Conservation (phyloP, 768 basidiomycete species). For the Auricularia auricula-judae region DNA sequence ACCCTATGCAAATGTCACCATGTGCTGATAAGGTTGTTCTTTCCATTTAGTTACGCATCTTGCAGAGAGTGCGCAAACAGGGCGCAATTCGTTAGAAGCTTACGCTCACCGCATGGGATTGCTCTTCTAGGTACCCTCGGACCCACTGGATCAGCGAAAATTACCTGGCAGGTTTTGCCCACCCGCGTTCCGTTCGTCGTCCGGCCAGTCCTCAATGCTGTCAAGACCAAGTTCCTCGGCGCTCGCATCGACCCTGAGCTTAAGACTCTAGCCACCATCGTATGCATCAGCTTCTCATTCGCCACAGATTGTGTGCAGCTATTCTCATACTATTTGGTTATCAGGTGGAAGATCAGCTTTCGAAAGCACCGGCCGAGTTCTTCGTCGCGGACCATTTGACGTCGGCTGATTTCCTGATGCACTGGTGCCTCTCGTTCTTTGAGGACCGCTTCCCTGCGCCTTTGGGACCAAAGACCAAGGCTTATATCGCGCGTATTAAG, state of each 20-base stretch:
- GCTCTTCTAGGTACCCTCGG: constrained; percentile 1
- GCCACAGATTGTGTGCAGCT: background rate
- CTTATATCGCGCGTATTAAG: constrained; percentile 29
- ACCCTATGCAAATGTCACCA: background rate
- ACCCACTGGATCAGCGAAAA: background rate
- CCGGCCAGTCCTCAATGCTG: constrained; percentile 9
- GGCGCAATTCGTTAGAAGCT: constrained; percentile 8
- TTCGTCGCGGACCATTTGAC: constrained; percentile 30
- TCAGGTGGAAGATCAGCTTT: constrained; percentile 30
- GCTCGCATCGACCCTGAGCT: constrained; percentile 17
- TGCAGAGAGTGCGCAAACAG: constrained; percentile 12
- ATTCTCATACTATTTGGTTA: background rate
- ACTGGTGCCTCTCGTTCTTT: constrained; percentile 26
- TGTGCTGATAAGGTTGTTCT: background rate
- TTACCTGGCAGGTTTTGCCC: background rate
- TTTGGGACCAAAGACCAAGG: constrained; percentile 24
- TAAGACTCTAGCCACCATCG: constrained; percentile 16
- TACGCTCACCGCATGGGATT: constrained; percentile 10
- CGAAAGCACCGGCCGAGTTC: constrained; percentile 18
- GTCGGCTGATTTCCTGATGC: constrained; percentile 35
- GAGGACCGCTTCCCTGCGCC: constrained; percentile 6
- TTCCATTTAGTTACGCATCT: constrained; percentile 11
- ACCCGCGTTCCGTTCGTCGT: background rate
- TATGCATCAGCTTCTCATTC: constrained; percentile 8
- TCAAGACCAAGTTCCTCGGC: constrained; percentile 7